These are phyloP conservation scores for Podaxis carcinomalis DNA, from an alignment of 768 basidiomycete genomes.

Conservation along the genomic window DNA sequence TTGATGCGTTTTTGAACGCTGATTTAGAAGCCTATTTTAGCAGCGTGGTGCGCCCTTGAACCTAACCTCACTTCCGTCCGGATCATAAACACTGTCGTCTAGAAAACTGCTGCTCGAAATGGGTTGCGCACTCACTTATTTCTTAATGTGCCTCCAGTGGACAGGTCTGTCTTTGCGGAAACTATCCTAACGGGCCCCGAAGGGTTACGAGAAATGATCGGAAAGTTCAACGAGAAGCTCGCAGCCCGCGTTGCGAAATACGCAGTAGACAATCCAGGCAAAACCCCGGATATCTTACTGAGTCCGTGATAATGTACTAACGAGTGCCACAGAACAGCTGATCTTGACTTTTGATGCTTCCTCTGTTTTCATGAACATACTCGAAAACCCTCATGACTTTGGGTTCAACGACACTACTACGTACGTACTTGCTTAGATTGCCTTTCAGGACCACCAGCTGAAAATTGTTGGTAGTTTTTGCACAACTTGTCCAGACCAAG, in stretches of 20 bases:
- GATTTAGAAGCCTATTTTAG: conserved; percentile 2
- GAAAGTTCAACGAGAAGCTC: not conserved
- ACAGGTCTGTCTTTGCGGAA: not conserved
- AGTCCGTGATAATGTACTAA: not conserved
- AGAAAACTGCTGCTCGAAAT: not conserved
- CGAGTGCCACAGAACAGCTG: not conserved
- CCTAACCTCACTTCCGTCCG: not conserved
- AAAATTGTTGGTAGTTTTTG: not conserved
- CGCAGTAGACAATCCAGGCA: not conserved
- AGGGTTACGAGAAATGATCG: not conserved
- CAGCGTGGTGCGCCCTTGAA: not conserved
- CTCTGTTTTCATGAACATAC: not conserved
- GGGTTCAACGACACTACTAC: not conserved
- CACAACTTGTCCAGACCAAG: not conserved
- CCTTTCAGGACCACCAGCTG: not conserved
- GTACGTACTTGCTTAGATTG: not conserved
- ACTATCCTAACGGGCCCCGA: not conserved
- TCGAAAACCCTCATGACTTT: not conserved
- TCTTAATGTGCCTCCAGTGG: not conserved
- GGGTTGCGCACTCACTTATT: not conserved
- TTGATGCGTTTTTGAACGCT: not conserved
- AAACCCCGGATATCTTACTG: not conserved
- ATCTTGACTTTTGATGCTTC: conserved; percentile 1
- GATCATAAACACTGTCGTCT: not conserved
- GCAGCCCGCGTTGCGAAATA: not conserved